phyloP scores from a whole-genome alignment of 1,139 yeast genomes.

The Geotrichum cucujoidarum region DNA sequence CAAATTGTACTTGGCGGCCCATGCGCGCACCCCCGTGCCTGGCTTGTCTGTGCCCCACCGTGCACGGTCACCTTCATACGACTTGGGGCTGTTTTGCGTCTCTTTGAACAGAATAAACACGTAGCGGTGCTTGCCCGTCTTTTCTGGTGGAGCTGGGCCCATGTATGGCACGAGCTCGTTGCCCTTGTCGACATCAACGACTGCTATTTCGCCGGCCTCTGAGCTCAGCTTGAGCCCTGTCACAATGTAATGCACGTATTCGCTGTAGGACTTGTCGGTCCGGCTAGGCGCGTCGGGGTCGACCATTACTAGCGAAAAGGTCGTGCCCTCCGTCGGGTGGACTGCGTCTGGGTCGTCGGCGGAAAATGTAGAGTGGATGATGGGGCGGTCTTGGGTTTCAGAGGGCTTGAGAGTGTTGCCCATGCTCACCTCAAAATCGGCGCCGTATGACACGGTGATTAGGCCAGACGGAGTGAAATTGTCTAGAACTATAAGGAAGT shows the following conservation, averaged over 20 bases:
- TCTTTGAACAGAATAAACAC: constrained; percentile 72
- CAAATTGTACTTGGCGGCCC: constrained; percentile 61
- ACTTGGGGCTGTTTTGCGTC: constrained; percentile 32
- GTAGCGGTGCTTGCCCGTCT: constrained; percentile 79
- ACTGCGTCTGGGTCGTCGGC: neutral
- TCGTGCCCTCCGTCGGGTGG: constrained; percentile 39
- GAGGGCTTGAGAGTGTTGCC: constrained; percentile 67
- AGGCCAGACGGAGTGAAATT: constrained; percentile 35
- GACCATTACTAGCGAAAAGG: constrained; percentile 70
- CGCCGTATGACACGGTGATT: constrained; percentile 46
- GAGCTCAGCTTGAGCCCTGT: constrained; percentile 53
- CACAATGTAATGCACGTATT: constrained; percentile 72
- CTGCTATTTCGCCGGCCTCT: constrained; percentile 35
- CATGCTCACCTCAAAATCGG: constrained; percentile 61
- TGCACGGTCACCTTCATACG: constrained; percentile 56
- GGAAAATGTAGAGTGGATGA: constrained; percentile 56
- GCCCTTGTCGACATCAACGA: constrained; percentile 33
- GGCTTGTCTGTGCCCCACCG: constrained; percentile 83
- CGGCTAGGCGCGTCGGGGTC: constrained; percentile 94
- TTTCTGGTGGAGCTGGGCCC: constrained; percentile 84
- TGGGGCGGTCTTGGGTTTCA: constrained; percentile 63
- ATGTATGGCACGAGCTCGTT: constrained; percentile 45
- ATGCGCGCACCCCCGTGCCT: constrained; percentile 69
- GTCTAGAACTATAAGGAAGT: constrained; percentile 27
- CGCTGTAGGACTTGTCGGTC: constrained; percentile 81